phyloP scores from a whole-genome alignment of 2,329 filamentous ascomycete species.

The Ceratocystis variospora region DNA sequence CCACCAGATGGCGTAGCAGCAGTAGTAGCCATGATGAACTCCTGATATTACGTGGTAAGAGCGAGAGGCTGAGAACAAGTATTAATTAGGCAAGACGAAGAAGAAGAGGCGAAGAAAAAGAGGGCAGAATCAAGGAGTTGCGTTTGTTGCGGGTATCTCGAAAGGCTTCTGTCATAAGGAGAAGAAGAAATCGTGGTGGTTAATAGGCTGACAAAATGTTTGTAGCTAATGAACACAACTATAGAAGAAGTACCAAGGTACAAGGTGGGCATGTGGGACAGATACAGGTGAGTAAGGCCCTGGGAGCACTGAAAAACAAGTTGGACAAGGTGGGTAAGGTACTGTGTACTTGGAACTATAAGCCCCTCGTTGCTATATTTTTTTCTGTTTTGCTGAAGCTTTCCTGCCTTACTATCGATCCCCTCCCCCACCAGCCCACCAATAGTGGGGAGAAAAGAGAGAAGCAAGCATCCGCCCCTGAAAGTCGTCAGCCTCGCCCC shows the following conservation, averaged over 20 bases:
- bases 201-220: background rate
- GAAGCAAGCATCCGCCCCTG: background rate
- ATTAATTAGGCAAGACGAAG: background rate
- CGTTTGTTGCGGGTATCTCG: conserved; percentile 22
- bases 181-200: conserved; percentile 15
- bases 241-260: background rate
- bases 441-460: background rate
- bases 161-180: conserved; percentile 22
- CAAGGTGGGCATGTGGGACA: background rate
- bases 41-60: background rate
- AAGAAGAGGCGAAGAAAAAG: conserved; percentile 7
- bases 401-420: background rate
- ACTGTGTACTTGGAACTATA: background rate
- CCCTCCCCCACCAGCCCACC: background rate
- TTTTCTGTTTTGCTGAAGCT: background rate
- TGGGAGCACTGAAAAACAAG: too few relatives aligned
- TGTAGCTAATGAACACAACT: background rate
- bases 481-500: background rate
- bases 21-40: conserved; percentile 17
- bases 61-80: background rate
- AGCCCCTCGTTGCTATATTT: background rate
- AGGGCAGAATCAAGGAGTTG: background rate
- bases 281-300: too few relatives aligned
- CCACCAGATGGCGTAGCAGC: conserved; percentile 23
- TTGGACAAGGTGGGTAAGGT: background rate